Base-by-base conservation (phyloP, 2,329 filamentous ascomycete genomes). In the Penicillium sp. region DNA sequence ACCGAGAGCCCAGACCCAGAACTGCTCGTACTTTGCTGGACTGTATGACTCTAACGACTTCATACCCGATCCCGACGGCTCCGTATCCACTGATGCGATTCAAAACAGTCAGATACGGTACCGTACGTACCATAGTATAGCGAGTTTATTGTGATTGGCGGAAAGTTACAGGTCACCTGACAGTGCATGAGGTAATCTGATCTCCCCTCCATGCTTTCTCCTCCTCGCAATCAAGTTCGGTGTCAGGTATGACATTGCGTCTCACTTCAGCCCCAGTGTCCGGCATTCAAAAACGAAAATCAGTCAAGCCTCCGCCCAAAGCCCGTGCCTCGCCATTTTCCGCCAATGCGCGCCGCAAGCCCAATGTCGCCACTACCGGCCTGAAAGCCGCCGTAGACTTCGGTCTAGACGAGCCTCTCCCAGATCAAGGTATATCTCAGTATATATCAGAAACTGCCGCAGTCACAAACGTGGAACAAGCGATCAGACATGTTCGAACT, bases 401-500 rank as follows among this genome's bases (percentile, higher is more conserved):
- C 21, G 63, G 59, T 14, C 63, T 44, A 57, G 62, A 67, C 14
- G 77, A 80, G 21, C 71, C 71, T 8, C 74, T 87, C 3, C 78
- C 82, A 2, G 83, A 86, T 56, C 70, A 78, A 5, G 84, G 83
- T 21, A 66, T 77, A 5, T 77, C 83, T 8, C 76, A 75, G 9
- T 80, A 79, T 27, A 75, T 86, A 2, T 71, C 80, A 5, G 65
- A 77, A 21, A 75, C 81, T 19, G 69, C 79, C 1, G 70, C 75
- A 5, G 77, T 81, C 16, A 71, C 75, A 46, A 78, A 80, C 70
- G 80, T 85, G 5, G 72, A 78, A 8, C 79, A 84, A 61, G 82
- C 82, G 13, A 79, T 87, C 35, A 70, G 77, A 49, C 77, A 85
- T 67, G 79, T 85, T 33, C 78, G 76, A 22, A 71, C 72, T 14